Base-by-base conservation (phyloP, 2,329 filamentous ascomycete species). In the Fusarium bactridioides region DNA sequence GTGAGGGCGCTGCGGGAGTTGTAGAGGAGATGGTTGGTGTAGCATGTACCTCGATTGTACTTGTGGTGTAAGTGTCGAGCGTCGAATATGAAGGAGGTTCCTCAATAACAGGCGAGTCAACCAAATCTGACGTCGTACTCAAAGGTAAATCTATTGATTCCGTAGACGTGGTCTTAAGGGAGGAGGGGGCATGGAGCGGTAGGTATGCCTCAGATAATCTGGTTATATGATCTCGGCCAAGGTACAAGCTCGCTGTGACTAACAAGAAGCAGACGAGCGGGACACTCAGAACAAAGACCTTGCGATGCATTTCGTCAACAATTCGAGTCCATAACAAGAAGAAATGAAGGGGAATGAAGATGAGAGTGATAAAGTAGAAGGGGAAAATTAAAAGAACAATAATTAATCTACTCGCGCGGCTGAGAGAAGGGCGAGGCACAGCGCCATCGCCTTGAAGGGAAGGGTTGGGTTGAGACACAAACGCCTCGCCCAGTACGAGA, bases 181-280 rank as follows among this genome's bases (percentile, higher is more conserved):
- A 40, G 41, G 54, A 43, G 44, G 54, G 61, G 13, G 29, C 67
- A 38, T 63, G 51, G 3, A 66, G 66, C 27, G 74, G 73, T 43
- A 75, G 50, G 43, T 69, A 64, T 25, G 72, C 37, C 23, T 65
- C 61, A 12, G 74, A 69, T 19, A 76, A 38, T 43, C 74, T 61
- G 38, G 63, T 67, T 43, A 76, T 61, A n/a, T 74, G 74, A 47
- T 75, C 74, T 21, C 65, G 72, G 29, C 74, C 74, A 19, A 76
- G 59, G 55, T 76, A 76, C 27, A 76, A 47, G 33, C 70, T 64
- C 19, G 63, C 72, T 18, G 59, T 35, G 44, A 68, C 44, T 33
- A 76, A 50, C 25, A 75, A 53, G 61, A 76, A 74, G 54, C 67
- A 75, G 21, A 72, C 35, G 29, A 66, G 54, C 16, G 74, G 68